phyloP scores from a whole-genome alignment of 495 filamentous ascomycete genomes.

The Aspergillus sclerotioniger region DNA sequence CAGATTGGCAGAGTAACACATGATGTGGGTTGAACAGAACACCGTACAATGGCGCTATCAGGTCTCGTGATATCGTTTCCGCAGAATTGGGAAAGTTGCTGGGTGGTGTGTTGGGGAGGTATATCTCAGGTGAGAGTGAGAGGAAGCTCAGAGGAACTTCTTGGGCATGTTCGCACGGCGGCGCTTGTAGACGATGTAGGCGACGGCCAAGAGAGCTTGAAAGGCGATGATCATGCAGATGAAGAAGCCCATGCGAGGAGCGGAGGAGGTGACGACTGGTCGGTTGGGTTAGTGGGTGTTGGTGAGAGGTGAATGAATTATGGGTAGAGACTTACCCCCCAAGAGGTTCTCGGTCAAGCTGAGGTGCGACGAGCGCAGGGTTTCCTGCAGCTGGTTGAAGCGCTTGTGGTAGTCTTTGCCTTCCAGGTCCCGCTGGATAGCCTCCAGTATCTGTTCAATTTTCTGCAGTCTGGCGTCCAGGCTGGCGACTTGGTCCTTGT shows the following conservation, averaged over 20 bases:
- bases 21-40: too few species aligned
- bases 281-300: constrained; percentile 1
- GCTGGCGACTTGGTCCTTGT: constrained; percentile 53
- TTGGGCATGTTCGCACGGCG: constrained; percentile 74
- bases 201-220: constrained; percentile 66
- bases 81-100: not conserved
- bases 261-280: constrained; percentile 56
- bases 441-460: constrained; percentile 55
- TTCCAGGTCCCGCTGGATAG: constrained; percentile 64
- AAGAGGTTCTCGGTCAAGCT: constrained; percentile 55
- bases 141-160: constrained; percentile 73
- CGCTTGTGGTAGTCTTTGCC: constrained; percentile 70
- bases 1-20: too few species aligned
- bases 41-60: not conserved
- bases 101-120: not conserved
- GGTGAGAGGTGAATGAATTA: not conserved
- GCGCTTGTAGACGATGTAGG: constrained; percentile 80
- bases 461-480: constrained; percentile 53
- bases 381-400: constrained; percentile 67
- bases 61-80: not conserved
- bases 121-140: not conserved
- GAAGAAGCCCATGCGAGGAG: constrained; percentile 69
- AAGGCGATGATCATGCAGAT: constrained; percentile 72
- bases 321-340: constrained; percentile 26
- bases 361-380: constrained; percentile 69